Base-by-base conservation (phyloP, 2,329 filamentous ascomycete species). In the Exophiala calicioides region DNA sequence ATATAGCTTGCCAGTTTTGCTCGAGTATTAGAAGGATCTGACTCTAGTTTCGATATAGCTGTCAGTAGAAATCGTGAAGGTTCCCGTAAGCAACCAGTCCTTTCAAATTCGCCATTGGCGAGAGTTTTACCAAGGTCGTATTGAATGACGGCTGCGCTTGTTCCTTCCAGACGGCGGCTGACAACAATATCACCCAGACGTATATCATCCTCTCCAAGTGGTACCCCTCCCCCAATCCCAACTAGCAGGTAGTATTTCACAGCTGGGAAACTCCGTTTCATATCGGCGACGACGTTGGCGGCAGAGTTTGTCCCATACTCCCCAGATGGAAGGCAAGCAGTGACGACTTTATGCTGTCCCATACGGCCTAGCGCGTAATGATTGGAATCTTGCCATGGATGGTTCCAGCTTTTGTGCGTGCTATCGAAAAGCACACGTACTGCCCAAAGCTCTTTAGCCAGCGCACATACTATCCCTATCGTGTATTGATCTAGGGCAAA, bases 201-300 rank as follows among this genome's bases (percentile, higher is more conserved):
- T 33, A 33, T 33, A 33, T 33, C 31, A 7, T 8, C 6, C 31
- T 33, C 39, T 10, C 18, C 21, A 62, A 52, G 58, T 3, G 60
- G 61, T n/a, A 49, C 57, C 7, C 60, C 62, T n/a, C 64, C 65
- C 1, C 65, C 70, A 35, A 73, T 68, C n/a, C 71, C 71, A 3
- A 75, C 69, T 65, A 75, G 67, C 1, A 75, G 58, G 2, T 63
- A 62, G 26, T 72, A 29, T 16, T 49, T 40, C 18, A 66, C 16
- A 13, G 62, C 61, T 0, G 60, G 26, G 52, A 71, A 44, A 6
- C 51, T 58, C 7, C 52, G 24, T 18, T 60, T 30, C 60, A 63
- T 64, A 37, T 66, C 55, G 26, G 48, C 52, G 6, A 62, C 61
- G 3, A 68, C 59, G 1, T 48, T 49, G 4, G 66, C 55, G 6